Percentiles rank a stretch among this genome's conserved stretches.
These are phyloP conservation scores for Hippophae gyantsensis DNA, from an alignment of 306 rosid species.

Conservation along the genomic window DNA sequence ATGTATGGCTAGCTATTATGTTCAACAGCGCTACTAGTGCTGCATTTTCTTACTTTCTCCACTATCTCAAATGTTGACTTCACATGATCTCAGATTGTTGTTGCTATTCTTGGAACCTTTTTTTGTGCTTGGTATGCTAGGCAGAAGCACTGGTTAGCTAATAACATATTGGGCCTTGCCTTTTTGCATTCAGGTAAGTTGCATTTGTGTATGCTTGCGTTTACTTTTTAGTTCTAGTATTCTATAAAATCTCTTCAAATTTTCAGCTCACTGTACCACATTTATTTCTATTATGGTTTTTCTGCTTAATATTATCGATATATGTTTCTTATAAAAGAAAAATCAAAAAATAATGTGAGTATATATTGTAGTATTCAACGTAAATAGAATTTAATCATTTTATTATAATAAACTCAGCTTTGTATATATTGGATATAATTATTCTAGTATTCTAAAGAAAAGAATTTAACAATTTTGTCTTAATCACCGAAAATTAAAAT, in stretches of 20 bases:
- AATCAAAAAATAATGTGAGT: no score
- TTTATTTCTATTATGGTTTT: no score
- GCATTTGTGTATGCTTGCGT: background rate
- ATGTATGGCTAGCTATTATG: no score
- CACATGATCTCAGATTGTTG: slow-evolving; percentile 82
- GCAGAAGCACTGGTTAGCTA: slow-evolving; percentile 94
- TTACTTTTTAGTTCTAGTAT: background rate
- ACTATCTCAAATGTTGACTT: slow-evolving; percentile 38
- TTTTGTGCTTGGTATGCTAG: slow-evolving; percentile 97
- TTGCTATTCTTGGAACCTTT: slow-evolving; percentile 87
- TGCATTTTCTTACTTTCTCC: no score
- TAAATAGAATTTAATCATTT: no score
- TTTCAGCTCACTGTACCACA: no score
- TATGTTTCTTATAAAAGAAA: no score
- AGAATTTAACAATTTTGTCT: slow-evolving; percentile 7
- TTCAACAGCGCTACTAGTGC: no score
- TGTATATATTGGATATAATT: background rate
- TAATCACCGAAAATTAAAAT: slow-evolving; percentile 79
- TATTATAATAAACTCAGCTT: background rate
- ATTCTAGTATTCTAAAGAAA: slow-evolving; percentile 3
- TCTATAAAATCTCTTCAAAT: background rate
- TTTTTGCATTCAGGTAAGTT: slow-evolving; percentile 93
- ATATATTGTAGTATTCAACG: no score
- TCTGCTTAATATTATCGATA: no score
- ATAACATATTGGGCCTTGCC: slow-evolving; percentile 86